Evolutionary conservation across 371 early-diverging fungal species (phyloP), one percentile per base, ranked within the genome.

Genomic region (Circinella minor): DNA sequence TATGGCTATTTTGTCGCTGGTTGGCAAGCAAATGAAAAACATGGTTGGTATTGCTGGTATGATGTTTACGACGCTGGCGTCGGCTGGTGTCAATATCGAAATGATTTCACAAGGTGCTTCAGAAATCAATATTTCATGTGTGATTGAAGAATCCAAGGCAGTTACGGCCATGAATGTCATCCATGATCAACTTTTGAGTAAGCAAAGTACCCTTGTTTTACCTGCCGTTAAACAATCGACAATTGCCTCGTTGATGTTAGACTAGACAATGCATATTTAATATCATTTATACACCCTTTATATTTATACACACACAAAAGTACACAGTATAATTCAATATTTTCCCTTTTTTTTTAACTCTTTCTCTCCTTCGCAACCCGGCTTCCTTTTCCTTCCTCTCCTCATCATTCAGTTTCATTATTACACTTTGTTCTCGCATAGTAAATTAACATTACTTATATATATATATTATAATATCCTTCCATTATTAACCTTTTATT

Each of bases 51-150:
- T 95, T 66, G 93, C 97, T 27, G 93, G 96, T 14, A 87, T 87
- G 74, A 96, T 99, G 96, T 98, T 99, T 79, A 86, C 88, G 27
- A 94, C 94, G 1, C 81, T 99, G 61, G 97, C 97, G 20, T 89
- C 88, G 55, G 90, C 93, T 63, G 86, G 90, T 65, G 92, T 98
- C 73, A 99, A 97, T 76, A 96, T 99, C 69, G 98, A 98, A 79
- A 99, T 98, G 96, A 97, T 98, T 71, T 96, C 96, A 11, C 98
- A 98, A 82, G 98, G 99, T 54, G 93, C 97, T 14, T 92, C 92
- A 3, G 98, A 98, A 82, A 98, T 98, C 79, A 98, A 98, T 76
- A 97, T 98, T 65, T 94, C 95, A 48, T 99, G 99, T 74, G 98
- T 99, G 9, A 95, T 98, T 75, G 88, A 89, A 38, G 92, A 91